Evolutionary conservation across 805 yeast genomes (phyloP).

Genomic region (Saccharomycopsis guyanensis): DNA sequence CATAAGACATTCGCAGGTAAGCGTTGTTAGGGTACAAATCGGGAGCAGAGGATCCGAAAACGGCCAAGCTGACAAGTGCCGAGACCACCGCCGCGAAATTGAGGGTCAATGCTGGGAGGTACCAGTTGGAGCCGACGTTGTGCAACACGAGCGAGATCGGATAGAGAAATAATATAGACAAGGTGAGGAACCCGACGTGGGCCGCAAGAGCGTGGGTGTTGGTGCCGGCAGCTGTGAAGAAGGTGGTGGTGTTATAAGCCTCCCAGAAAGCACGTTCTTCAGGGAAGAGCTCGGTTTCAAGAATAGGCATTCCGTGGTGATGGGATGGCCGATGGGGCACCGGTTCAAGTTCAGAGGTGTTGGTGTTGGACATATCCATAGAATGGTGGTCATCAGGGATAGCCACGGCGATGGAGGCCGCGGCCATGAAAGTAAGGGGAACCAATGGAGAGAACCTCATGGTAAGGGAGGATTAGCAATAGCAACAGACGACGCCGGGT

Average conservation of each 20-base stretch:
- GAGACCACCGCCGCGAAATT: conserved; percentile 40
- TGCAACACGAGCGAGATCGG: conserved; percentile 65
- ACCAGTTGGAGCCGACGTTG: conserved; percentile 50
- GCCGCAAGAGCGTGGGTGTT: conserved; percentile 43
- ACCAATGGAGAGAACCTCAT: no score
- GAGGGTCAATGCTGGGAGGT: conserved; percentile 45
- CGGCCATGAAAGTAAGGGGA: no score
- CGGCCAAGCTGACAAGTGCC: conserved; percentile 47
- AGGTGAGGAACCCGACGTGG: conserved; percentile 42
- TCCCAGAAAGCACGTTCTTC: conserved; percentile 77
- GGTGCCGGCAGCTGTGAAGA: conserved; percentile 46
- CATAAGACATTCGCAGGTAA: conserved; percentile 57
- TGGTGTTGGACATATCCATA: neutral
- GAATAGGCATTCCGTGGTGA: conserved; percentile 68
- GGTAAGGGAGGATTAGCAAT: no score
- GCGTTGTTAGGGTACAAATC: conserved; percentile 69
- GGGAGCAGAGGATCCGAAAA: conserved; percentile 54
- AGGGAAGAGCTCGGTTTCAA: conserved; percentile 56
- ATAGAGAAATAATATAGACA: conserved; percentile 46
- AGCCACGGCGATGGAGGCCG: conserved; percentile 1
- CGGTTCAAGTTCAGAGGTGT: conserved; percentile 25
- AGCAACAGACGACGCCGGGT: no score
- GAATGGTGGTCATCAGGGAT: neutral
- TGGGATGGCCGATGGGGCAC: conserved; percentile 41
- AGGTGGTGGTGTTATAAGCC: conserved; percentile 68